Conservation (phyloP, 805 yeast species). For the Suhomyces vadensis region DNA sequence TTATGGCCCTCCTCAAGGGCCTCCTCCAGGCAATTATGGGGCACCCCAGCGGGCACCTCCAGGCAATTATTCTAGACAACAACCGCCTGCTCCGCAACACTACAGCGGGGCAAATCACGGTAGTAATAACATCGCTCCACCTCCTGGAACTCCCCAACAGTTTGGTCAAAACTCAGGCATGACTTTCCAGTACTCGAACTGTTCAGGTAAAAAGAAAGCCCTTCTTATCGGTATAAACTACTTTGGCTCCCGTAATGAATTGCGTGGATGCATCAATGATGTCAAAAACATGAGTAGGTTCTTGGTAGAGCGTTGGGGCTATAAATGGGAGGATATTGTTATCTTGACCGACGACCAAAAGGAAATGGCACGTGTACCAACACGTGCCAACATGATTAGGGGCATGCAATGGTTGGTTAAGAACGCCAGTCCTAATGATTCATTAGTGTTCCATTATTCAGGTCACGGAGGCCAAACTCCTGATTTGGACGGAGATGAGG, state of each 20-base stretch:
- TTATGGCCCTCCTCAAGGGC: constrained; percentile 17
- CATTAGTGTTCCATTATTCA: constrained; percentile 40
- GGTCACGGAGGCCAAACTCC: constrained; percentile 43
- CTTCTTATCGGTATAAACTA: constrained; percentile 40
- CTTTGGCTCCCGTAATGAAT: constrained; percentile 29
- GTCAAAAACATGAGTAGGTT: constrained; percentile 39
- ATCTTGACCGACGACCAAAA: constrained; percentile 40
- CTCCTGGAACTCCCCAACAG: constrained; percentile 37
- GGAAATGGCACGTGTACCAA: constrained; percentile 32
- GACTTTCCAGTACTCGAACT: constrained; percentile 41
- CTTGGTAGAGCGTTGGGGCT: constrained; percentile 31
- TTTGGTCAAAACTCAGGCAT: constrained; percentile 37
- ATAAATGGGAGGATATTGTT: constrained; percentile 39
- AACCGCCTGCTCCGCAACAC: constrained; percentile 10
- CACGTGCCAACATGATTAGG: constrained; percentile 33
- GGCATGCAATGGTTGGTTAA: constrained; percentile 43
- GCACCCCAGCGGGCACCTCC: constrained; percentile 24
- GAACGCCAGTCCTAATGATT: constrained; percentile 40
- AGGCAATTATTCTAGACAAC: constrained; percentile 17
- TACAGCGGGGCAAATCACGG: constrained; percentile 8
- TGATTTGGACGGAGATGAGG: constrained; percentile 41
- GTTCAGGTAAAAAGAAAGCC: constrained; percentile 39
- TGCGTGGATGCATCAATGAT: constrained; percentile 41
- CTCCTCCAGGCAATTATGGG: constrained; percentile 14
- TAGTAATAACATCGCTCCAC: constrained; percentile 16